Evolutionary conservation across 306 rosid genomes (phyloP), one percentile per base, ranked within the genome.

Genomic region (Fragaria ananassa): DNA sequence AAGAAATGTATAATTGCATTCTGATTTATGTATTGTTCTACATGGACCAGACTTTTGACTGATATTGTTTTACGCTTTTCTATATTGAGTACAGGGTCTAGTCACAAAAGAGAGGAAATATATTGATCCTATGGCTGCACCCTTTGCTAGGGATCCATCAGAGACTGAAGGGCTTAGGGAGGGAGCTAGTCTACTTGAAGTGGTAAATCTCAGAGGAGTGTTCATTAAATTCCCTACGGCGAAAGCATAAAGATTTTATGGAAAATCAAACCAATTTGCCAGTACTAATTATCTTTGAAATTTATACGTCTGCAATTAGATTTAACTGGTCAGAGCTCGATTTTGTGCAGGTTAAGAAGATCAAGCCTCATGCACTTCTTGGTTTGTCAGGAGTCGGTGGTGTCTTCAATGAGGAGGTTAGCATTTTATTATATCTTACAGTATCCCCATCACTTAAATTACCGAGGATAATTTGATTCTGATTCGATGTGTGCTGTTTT

Each of bases 331-430:
- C 73, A 25, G 53, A 81, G 76, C 68, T 49, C 35, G 50, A 54
- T 71, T 58, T 75, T 77, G 19, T 81, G 72, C 90, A 96, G 99
- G 96, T 96, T 71, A 92, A 86, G 83, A 96, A 86, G 87, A 84
- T 96, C 86, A 92, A 82, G 83, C 99, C 99, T 27, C 92, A 96
- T 83, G 97, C 82, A 74, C 97, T 96, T 80, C 91, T 96, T 77
- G 99, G 99, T 78, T 88, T 96, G 90, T 96, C 99, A 45, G 99
- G 98, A 51, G 96, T 90, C 83, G 99, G 99, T 81, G 99, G 99
- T 46, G 80, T 96, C 84, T 96, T 96, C 87, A 89, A 70, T 45
- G 89, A 89, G 84, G 97, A 96, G 97, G 99, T 96, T 57, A 77
- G 56, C 61, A n/a, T 81, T 86, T 71, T 67, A 50, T 47, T 64